Conservation (phyloP, 441 rosid species). For the Melianthus villosus region DNA sequence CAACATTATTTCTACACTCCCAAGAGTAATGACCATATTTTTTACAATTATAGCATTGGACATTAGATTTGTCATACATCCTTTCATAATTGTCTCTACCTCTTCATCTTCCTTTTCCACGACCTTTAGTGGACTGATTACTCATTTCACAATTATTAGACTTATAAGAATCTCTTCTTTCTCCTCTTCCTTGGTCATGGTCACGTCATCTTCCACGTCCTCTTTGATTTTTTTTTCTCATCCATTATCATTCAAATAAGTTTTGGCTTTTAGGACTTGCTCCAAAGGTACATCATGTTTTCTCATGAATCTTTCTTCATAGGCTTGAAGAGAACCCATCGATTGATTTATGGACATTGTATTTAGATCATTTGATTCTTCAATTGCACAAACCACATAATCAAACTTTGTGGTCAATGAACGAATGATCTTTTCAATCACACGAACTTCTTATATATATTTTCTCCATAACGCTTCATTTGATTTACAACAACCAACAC, state of each 20-base stretch:
- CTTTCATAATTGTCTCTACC: too few relatives aligned
- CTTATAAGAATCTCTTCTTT: not conserved
- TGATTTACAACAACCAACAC: slow-evolving; percentile 1
- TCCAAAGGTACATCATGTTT: not conserved
- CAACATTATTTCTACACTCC: not conserved
- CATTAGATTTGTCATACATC: not conserved
- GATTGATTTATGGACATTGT: not conserved
- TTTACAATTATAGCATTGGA: slow-evolving; percentile 1
- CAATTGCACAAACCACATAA: not conserved
- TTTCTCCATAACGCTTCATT: slow-evolving; percentile 6
- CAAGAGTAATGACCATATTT: slow-evolving; percentile 5
- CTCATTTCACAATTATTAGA: not conserved
- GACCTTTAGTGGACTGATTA: not conserved
- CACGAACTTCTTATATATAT: not conserved
- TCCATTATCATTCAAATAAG: not conserved
- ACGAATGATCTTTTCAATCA: not conserved
- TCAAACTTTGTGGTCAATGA: slow-evolving; percentile 3
- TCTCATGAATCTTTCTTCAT: slow-evolving; percentile 1
- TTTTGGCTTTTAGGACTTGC: not conserved
- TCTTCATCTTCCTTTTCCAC: slow-evolving; percentile 7
- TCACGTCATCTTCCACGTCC: not conserved
- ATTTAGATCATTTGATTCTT: slow-evolving; percentile 5
- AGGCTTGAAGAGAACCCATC: not conserved
- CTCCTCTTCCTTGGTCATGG: not conserved
- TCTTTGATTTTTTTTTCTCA: too few relatives aligned